Base-by-base conservation (phyloP, 495 filamentous ascomycete species). In the Aspergillus wentii region DNA sequence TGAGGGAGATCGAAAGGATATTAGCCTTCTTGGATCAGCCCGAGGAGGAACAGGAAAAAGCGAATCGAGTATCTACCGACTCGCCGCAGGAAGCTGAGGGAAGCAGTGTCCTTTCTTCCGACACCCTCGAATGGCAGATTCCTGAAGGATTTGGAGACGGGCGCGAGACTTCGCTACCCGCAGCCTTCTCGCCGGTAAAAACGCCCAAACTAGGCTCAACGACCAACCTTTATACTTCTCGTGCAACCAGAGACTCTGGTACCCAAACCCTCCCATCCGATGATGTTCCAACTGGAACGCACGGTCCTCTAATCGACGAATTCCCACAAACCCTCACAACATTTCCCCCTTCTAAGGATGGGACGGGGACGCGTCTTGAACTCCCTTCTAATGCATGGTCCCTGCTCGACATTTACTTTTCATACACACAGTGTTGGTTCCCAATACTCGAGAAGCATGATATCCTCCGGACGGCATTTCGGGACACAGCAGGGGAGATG, bases 361-460 rank as follows among this genome's bases (percentile, higher is more conserved):
- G n/a, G n/a, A n/a, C n/a, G n/a, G n/a, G n/a, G n/a, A 11, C 19
- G 15, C 30, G 45, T 14, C 32, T 65, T 54, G 47, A 64, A 61
- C 52, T 68, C 48, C 39, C 71, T 43, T 31, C 69, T 51, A 57
- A 71, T 57, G 44, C 76, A 59, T 61, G 62, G 71, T 32, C 82
- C 57, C 64, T 88, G 5, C 62, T 88, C 19, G 80, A 88, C 41
- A 71, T 84, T 3, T 86, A 85, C 52, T 85, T 85, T 48, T 77
- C 82, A 8, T 85, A 83, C 44, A 86, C 83, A 0, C 79, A 85
- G 54, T 74, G 70, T 19, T 88, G 83, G 83, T 73, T 86, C 22
- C 83, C 83, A 5, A 83, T 88, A 32, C 61, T 80, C 15, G 80
- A 86, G 41, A 85, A 84, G 48, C 76, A 84, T 44, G 75, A 78